Conservation (phyloP, 345 rosid species). For the Gynandropsis gynandra region DNA sequence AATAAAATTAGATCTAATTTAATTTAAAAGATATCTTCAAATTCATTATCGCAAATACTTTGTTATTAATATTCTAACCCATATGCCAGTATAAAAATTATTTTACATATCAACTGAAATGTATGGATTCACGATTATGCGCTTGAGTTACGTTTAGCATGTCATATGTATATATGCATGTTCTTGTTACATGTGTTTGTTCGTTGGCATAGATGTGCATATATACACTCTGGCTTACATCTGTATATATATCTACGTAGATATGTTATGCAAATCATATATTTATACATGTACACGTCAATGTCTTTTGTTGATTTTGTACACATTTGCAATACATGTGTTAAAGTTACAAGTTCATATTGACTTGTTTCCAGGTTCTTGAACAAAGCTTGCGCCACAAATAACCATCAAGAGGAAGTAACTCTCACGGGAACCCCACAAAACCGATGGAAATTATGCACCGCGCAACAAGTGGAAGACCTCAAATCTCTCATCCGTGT, state of each 20-base stretch:
- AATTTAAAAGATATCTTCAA: no score
- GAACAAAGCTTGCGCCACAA: slow-evolving; percentile 46
- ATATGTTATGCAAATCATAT: no score
- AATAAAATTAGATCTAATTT: no score
- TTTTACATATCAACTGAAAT: no score
- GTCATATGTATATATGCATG: no score
- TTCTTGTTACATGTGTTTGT: no score
- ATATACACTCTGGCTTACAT: background rate
- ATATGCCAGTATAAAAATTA: no score
- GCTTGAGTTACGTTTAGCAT: no score
- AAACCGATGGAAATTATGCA: slow-evolving; percentile 48
- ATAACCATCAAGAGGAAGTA: slow-evolving; percentile 31
- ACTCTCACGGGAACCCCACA: slow-evolving; percentile 25
- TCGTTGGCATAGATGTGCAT: no score
- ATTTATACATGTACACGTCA: background rate
- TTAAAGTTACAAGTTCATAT: slow-evolving; percentile 2
- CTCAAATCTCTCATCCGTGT: slow-evolving; percentile 45
- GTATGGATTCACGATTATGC: no score
- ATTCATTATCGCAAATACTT: no score
- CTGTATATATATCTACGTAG: background rate
- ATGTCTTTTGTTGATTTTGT: background rate
- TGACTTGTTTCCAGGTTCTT: slow-evolving; percentile 30
- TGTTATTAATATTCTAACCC: no score
- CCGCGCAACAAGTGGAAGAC: slow-evolving; percentile 53
- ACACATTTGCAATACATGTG: background rate